Evolutionary conservation across 331 rosid genomes (phyloP).

Genomic region (Saraca asoca): DNA sequence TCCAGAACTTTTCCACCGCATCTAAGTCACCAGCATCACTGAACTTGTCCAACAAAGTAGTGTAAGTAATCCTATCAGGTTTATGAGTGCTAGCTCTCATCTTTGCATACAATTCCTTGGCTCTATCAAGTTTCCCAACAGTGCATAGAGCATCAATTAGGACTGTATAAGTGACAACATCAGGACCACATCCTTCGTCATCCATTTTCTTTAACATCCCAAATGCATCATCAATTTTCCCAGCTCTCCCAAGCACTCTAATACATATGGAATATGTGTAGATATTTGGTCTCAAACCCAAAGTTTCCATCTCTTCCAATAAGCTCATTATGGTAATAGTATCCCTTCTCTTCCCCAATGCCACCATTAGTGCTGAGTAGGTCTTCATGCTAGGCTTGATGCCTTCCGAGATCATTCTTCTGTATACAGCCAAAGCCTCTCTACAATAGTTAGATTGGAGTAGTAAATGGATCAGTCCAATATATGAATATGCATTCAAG

Average conservation of each 20-base stretch:
- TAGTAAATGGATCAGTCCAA: constrained; percentile 77
- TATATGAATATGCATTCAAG: constrained; percentile 89
- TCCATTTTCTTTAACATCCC: constrained; percentile 79
- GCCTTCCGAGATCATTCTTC: constrained; percentile 69
- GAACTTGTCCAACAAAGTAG: constrained; percentile 78
- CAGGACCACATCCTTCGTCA: constrained; percentile 85
- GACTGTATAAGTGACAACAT: constrained; percentile 87
- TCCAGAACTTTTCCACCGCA: constrained; percentile 61
- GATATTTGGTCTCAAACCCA: constrained; percentile 88
- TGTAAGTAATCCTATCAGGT: constrained; percentile 87
- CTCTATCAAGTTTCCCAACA: constrained; percentile 73
- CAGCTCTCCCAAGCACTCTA: constrained; percentile 84
- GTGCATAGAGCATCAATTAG: constrained; percentile 88
- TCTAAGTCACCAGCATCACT: constrained; percentile 62
- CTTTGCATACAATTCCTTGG: constrained; percentile 58
- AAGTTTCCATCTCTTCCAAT: constrained; percentile 73
- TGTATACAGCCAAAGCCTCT: constrained; percentile 80
- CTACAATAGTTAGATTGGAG: constrained; percentile 64
- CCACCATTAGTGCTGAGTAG: constrained; percentile 86
- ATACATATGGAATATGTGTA: constrained; percentile 93
- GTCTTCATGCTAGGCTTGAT: constrained; percentile 83
- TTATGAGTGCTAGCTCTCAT: constrained; percentile 73
- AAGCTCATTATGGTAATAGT: constrained; percentile 62
- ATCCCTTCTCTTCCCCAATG: constrained; percentile 84
- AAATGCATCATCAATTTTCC: constrained; percentile 76